Conservation (phyloP, 192 early-diverging fungal genomes). For the Gonapodya sp. region DNA sequence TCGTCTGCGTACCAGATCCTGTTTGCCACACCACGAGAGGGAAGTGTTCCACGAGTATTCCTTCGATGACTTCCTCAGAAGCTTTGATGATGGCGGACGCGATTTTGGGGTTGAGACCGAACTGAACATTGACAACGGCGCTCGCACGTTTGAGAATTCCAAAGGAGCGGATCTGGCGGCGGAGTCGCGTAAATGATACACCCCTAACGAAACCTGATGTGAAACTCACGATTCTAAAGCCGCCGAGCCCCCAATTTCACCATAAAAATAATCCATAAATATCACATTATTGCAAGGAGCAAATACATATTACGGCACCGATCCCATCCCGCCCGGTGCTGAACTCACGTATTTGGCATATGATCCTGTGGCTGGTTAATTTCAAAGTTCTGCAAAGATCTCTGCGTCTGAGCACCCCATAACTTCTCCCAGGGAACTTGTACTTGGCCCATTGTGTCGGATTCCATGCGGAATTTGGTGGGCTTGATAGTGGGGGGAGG, state of each 20-base stretch:
- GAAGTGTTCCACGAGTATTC: constrained; percentile 89
- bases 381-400: constrained; percentile 6
- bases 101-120: constrained; percentile 9
- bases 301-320: too few species aligned
- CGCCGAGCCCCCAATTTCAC: too few species aligned
- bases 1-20: constrained; percentile 95
- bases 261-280: too few species aligned
- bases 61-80: constrained; percentile 64
- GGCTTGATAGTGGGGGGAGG: too few species aligned
- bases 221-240: background rate
- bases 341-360: background rate
- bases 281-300: too few species aligned
- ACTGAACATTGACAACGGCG: constrained; percentile 4
- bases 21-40: constrained; percentile 98
- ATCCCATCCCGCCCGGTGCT: too few species aligned
- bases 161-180: constrained; percentile 1
- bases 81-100: background rate
- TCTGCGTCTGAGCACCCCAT: background rate
- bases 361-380: constrained; percentile 4
- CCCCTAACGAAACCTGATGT: background rate
- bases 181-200: background rate
- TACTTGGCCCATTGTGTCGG: background rate
- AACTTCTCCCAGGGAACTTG: constrained; percentile 2
- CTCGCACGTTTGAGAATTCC: constrained; percentile 3
- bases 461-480: background rate